Base-by-base conservation (phyloP, 257 asterid genomes). In the Pogostemon cablin region DNA sequence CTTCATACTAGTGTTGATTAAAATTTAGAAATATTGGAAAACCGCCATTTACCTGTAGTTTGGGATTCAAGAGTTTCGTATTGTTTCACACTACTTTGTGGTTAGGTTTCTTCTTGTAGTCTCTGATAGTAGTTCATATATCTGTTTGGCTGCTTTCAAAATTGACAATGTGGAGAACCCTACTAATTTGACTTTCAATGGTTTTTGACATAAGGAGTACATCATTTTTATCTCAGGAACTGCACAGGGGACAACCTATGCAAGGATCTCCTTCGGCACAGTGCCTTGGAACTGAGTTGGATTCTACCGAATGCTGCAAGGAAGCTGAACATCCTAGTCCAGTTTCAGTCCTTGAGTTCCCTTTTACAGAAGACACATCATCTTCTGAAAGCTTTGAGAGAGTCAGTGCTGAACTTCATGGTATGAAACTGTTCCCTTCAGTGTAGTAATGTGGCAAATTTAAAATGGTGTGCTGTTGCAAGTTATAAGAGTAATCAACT, bases 251-350 rank as follows among this genome's bases (percentile, higher is more conserved):
- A 60, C 78, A 66, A 63, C 62, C 78, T 41, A 67, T 67, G 46
- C 83, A 74, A 61, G 76, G 62, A 53, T 70, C 83, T 71, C 57
- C 75, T 58, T 48, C 76, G 64, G 42, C 58, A 48, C 73, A 65
- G 70, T 66, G 65, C 66, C 69, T 46, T 50, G 74, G 80, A 74
- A 60, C 83, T 37, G 86, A 92, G 81, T 81, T 71, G 4, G 96
- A 81, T 62, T 85, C 79, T 42, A 79, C 81, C 54, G 92, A 82
- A 72, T 78, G 87, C 86, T 87, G 83, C 56, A 87, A 83, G 75
- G 96, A 87, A 75, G 90, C 85, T 41, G 92, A 86, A 71, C 90
- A 88, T 85, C 88, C 81, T 58, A 93, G 99, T 81, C 98, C 99
- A 7, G 79, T 81, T 72, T 90, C 98, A 56, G 89, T 90, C 69